Evolutionary conservation across 2,329 filamentous ascomycete species (phyloP).

Genomic region (Sporothrix variecibatus): DNA sequence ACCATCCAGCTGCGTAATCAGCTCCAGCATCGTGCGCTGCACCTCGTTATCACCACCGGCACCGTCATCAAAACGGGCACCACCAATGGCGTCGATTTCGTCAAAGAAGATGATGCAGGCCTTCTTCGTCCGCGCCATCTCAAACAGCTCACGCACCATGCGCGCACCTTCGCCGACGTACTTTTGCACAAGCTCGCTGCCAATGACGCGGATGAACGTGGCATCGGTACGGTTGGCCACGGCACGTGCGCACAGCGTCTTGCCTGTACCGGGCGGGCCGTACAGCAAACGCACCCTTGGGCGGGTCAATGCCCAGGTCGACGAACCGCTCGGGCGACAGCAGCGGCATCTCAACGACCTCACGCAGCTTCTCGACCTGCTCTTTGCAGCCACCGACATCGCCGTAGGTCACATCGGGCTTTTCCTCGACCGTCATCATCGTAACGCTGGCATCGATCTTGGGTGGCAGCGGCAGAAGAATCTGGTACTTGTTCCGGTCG

Average conservation of each 20-base stretch:
- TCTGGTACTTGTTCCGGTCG: slow-evolving; percentile 99
- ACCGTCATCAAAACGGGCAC: slow-evolving; percentile 96
- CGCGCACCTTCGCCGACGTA: slow-evolving; percentile 97
- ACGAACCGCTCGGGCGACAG: slow-evolving; percentile 96
- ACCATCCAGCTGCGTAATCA: slow-evolving; percentile 96
- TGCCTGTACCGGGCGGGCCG: slow-evolving; percentile 96
- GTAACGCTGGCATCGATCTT: slow-evolving; percentile 99
- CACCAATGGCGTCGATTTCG: slow-evolving; percentile 98
- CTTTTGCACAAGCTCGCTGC: slow-evolving; percentile 96
- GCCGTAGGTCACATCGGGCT: slow-evolving; percentile 97
- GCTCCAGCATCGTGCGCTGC: slow-evolving; percentile 96
- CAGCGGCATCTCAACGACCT: slow-evolving; percentile 98
- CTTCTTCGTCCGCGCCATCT: slow-evolving; percentile 99
- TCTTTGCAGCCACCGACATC: slow-evolving; percentile 99
- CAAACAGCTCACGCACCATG: slow-evolving; percentile 98
- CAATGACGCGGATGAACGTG: slow-evolving; percentile 98
- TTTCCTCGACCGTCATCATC: slow-evolving; percentile 99
- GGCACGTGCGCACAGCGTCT: slow-evolving; percentile 95
- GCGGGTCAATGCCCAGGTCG: slow-evolving; percentile 97
- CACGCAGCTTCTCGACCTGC: slow-evolving; percentile 97
- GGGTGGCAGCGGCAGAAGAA: slow-evolving; percentile 89
- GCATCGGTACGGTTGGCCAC: slow-evolving; percentile 98
- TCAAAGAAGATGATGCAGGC: slow-evolving; percentile 99
- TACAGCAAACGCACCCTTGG: slow-evolving; percentile 97
- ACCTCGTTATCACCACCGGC: slow-evolving; percentile 97